A percentile compares a stretch with the other conserved stretches of the same genome.
phyloP scores from a whole-genome alignment of 805 yeast species.

The Suhomyces sp. region DNA sequence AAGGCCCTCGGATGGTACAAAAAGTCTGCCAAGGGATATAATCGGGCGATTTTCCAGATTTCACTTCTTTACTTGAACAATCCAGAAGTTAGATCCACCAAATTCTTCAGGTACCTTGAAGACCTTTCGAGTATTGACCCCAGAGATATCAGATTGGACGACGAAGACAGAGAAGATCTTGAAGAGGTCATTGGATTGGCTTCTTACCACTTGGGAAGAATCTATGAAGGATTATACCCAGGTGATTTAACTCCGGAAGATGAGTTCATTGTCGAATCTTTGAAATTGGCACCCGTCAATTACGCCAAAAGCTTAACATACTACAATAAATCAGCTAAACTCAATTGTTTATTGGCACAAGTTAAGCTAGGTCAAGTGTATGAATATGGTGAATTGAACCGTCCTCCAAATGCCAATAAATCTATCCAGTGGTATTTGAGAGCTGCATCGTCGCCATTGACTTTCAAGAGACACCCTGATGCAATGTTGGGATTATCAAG shows the following conservation, averaged over 20 bases:
- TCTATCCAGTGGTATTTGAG: slow-evolving; percentile 45
- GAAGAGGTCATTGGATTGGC: slow-evolving; percentile 42
- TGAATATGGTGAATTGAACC: slow-evolving; percentile 42
- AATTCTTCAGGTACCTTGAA: slow-evolving; percentile 33
- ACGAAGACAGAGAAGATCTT: slow-evolving; percentile 40
- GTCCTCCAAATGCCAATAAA: slow-evolving; percentile 37
- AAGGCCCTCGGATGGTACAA: slow-evolving; percentile 34
- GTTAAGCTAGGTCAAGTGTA: slow-evolving; percentile 42
- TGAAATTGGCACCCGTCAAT: slow-evolving; percentile 41
- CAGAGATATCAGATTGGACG: slow-evolving; percentile 32
- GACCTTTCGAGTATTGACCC: slow-evolving; percentile 39
- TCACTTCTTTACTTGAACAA: slow-evolving; percentile 36
- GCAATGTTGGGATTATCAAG: slow-evolving; percentile 45
- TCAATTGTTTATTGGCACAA: slow-evolving; percentile 38
- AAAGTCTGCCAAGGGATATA: slow-evolving; percentile 43
- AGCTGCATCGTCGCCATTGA: slow-evolving; percentile 39
- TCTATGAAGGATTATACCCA: slow-evolving; percentile 46
- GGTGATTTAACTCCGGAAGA: slow-evolving; percentile 38
- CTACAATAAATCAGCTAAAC: slow-evolving; percentile 42
- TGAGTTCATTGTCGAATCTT: slow-evolving; percentile 31
- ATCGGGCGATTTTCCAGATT: slow-evolving; percentile 42
- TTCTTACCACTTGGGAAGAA: slow-evolving; percentile 38
- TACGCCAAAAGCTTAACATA: slow-evolving; percentile 40
- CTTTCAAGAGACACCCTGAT: slow-evolving; percentile 41
- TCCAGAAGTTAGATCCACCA: slow-evolving; percentile 32